Evolutionary conservation across 257 asterid species (phyloP), one percentile per base, ranked within the genome.

Genomic region (Solanum chiquidenum): DNA sequence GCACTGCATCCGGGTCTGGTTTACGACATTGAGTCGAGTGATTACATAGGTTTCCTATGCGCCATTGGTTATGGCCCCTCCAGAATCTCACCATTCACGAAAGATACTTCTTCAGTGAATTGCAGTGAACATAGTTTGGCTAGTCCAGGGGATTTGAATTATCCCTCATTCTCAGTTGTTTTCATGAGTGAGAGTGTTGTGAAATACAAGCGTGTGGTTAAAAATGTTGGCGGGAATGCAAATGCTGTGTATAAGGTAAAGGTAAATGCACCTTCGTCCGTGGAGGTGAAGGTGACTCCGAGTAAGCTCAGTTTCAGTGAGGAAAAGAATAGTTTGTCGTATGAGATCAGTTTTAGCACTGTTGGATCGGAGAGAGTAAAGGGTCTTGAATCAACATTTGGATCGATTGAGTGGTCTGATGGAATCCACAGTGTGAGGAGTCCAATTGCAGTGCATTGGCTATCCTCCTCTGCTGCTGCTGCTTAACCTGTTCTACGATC

Each of bases 91-190:
- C 87, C 95, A 38, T 94, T 97, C 62, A 89, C 91, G 1, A 85
- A 88, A 7, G 92, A 87, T 2, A 74, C 91, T 66, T 86, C 92
- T 66, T 66, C 91, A 1, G 92, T 93, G 80, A 94, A 95, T 86
- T 97, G 99, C 87, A 87, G 86, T 27, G 74, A 86, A 5, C 38
- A 86, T 9, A 93, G 91, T 46, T 88, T 93, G 38, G 89, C 83
- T 80, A 92, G 91, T 12, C 96, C 99, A 0, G 99, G 99, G 4
- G 88, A 95, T 86, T 87, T 97, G 94, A 97, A 97, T 77, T 95
- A 95, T 88, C 99, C 99, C 25, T 93, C 99, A 1, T 95, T 97
- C 38, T 94, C 98, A 5, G 98, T 95, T 7, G 98, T 93, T 6
- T 95, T 97, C 46, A 6, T 52, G 4, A 90, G 92, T 12, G 42